These are phyloP conservation scores for Camellia lanceoleosa DNA, from an alignment of 148 eudicot genomes.

Conservation along the genomic window DNA sequence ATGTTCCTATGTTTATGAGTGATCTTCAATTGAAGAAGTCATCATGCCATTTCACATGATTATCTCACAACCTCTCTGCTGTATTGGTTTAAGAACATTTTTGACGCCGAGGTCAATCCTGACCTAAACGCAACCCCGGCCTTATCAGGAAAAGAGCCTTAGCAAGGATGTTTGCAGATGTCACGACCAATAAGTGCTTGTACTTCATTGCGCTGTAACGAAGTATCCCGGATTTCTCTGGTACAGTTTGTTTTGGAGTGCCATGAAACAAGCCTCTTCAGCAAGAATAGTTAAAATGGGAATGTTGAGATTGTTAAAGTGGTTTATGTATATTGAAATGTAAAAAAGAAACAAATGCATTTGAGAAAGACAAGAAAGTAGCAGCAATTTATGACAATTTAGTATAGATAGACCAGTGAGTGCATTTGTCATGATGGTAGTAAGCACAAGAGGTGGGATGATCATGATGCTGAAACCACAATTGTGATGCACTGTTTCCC, in stretches of 20 bases:
- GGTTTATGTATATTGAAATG: background rate
- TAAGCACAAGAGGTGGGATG: no score
- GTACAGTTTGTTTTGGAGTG: constrained; percentile 2
- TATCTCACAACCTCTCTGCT: background rate
- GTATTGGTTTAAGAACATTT: background rate
- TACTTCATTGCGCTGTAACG: background rate
- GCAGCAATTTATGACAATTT: background rate
- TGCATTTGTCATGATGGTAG: background rate
- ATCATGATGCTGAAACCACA: no score
- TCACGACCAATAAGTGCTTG: background rate
- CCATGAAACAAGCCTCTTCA: background rate
- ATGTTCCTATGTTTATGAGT: background rate
- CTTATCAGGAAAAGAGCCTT: constrained; percentile 97
- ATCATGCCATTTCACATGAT: background rate
- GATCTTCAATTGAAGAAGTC: background rate
- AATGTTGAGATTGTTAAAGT: background rate
- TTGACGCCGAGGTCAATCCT: constrained; percentile 68
- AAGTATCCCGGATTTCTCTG: background rate
- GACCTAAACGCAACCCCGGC: constrained; percentile 97
- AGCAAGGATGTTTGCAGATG: constrained; percentile 99
- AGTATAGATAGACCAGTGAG: background rate
- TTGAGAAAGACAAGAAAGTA: background rate
- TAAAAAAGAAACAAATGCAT: background rate
- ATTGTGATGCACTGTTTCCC: no score
- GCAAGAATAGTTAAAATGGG: background rate